These are phyloP conservation scores for Solanum habrochaites DNA, from an alignment of 257 asterid genomes.

Conservation along the genomic window DNA sequence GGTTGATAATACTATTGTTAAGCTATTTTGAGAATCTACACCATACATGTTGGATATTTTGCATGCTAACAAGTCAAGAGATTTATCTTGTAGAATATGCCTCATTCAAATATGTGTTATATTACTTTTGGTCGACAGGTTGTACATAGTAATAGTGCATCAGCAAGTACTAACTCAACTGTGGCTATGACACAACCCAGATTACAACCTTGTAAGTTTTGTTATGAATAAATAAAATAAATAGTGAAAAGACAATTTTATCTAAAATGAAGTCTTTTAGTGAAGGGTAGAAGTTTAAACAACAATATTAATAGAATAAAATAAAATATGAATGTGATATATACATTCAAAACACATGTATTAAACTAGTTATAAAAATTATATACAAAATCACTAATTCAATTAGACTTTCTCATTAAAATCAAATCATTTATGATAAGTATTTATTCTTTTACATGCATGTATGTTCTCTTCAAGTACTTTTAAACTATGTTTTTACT, in stretches of 20 bases:
- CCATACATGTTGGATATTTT: neutral
- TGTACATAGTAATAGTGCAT: neutral
- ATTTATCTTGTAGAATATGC: neutral
- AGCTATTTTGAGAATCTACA: neutral
- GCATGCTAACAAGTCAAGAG: neutral
- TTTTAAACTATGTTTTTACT: neutral
- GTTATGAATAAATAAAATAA: neutral
- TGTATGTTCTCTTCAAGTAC: neutral
- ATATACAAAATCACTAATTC: neutral
- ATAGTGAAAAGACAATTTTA: too few relatives aligned
- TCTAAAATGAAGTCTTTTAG: too few relatives aligned
- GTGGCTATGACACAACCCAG: neutral
- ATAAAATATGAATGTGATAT: neutral
- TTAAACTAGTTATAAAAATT: too few relatives aligned
- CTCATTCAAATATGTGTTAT: neutral
- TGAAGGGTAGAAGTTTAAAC: too few relatives aligned
- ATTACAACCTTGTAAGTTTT: neutral
- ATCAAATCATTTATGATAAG: neutral
- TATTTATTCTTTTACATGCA: neutral
- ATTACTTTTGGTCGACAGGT: neutral
- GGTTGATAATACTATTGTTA: neutral
- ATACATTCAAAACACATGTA: neutral
- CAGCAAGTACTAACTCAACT: neutral
- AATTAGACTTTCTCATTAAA: neutral
- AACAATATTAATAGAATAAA: too few relatives aligned